These are phyloP conservation scores for Trichoderma hamatum DNA, from an alignment of 2,329 filamentous ascomycete species.

Conservation along the genomic window DNA sequence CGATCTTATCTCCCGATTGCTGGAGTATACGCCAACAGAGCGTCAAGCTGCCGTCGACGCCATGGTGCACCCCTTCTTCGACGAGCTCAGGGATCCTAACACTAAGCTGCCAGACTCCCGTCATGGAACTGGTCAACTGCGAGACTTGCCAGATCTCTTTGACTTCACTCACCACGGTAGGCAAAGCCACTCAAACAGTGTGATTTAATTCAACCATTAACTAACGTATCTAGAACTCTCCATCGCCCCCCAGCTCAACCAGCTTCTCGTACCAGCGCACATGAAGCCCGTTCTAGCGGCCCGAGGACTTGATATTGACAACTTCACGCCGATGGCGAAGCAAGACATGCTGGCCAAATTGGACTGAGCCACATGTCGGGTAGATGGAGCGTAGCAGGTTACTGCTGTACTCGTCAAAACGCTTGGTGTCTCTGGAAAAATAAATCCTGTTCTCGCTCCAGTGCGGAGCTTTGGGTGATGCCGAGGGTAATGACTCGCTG, in stretches of 20 bases:
- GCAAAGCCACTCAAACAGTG: constrained; percentile 35
- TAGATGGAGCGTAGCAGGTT: constrained; percentile 40
- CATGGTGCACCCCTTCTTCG: constrained; percentile 98
- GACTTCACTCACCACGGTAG: constrained; percentile 93
- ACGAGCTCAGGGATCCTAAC: constrained; percentile 88
- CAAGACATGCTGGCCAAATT: constrained; percentile 97
- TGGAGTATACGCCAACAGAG: constrained; percentile 98
- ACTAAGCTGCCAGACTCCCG: constrained; percentile 93
- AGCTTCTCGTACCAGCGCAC: constrained; percentile 83
- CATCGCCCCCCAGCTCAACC: constrained; percentile 87
- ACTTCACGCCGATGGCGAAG: constrained; percentile 87
- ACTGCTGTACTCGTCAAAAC: constrained; percentile 38
- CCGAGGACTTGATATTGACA: constrained; percentile 88
- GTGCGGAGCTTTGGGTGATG: constrained; percentile 37
- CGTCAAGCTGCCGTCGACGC: constrained; percentile 91
- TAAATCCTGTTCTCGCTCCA: constrained; percentile 34
- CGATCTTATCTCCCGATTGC: constrained; percentile 86
- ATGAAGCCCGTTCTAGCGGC: constrained; percentile 72
- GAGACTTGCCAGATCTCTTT: constrained; percentile 85
- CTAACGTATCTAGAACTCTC: constrained; percentile 74
- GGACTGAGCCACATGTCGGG: constrained; percentile 65
- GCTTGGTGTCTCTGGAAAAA: constrained; percentile 38
- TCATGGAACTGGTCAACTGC: constrained; percentile 76
- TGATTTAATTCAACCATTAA: neutral
- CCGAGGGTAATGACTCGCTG: constrained; percentile 37